Conservation (phyloP, 352 stramenopile species). For the Phytophthora rubi region DNA sequence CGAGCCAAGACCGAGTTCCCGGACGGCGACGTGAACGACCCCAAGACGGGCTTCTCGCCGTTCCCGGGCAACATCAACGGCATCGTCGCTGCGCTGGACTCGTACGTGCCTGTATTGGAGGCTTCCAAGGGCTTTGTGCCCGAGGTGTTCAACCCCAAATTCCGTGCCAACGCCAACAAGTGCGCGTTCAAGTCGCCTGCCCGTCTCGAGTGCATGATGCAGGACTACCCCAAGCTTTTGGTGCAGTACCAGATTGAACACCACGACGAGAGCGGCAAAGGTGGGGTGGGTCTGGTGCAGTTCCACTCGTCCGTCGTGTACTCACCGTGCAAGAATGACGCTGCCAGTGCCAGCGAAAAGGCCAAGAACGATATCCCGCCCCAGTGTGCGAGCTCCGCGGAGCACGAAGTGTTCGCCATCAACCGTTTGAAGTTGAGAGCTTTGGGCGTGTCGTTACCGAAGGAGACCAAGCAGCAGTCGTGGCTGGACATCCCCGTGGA, state of each 20-base stretch:
- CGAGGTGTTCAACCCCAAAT: conserved; percentile 82
- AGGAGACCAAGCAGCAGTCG: conserved; percentile 25
- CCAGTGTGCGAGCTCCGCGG: conserved; percentile 68
- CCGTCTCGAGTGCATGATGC: conserved; percentile 83
- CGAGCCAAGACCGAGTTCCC: conserved; percentile 49
- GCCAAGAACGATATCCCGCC: conserved; percentile 56
- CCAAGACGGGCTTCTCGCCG: conserved; percentile 53
- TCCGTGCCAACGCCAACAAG: conserved; percentile 32
- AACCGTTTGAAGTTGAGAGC: conserved; percentile 50
- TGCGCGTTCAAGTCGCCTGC: conserved; percentile 68
- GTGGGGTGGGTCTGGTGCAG: conserved; percentile 51
- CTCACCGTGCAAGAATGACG: conserved; percentile 80
- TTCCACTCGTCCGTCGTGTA: conserved; percentile 73
- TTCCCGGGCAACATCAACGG: conserved; percentile 85
- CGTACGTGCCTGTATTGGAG: conserved; percentile 60
- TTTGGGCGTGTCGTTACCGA: conserved; percentile 31
- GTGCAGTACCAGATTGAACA: conserved; percentile 38
- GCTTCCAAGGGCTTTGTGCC: conserved; percentile 60
- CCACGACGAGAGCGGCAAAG: conserved; percentile 20
- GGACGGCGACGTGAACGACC: conserved; percentile 70
- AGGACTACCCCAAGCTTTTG: conserved; percentile 76
- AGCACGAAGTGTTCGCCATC: conserved; percentile 68
- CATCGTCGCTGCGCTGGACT: conserved; percentile 55
- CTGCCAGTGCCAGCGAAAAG: conserved; percentile 57
- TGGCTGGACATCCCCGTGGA: conserved; percentile 66